Conservation (phyloP, 176 grass and related monocot genomes). For the Aegilops bicornis region DNA sequence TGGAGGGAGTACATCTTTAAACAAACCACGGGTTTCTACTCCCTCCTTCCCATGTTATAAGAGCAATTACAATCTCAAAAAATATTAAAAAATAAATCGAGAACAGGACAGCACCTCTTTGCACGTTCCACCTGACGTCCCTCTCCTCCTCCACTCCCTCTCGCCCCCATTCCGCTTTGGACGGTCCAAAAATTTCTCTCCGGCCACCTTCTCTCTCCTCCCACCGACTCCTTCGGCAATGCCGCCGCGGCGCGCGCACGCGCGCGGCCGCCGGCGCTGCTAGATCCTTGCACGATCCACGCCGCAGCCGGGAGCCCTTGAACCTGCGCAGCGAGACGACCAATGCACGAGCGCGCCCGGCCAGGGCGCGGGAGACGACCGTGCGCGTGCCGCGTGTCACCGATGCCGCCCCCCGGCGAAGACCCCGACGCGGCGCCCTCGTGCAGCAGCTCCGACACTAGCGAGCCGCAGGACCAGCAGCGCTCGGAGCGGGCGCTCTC, state of each 20-base stretch:
- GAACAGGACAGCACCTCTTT: slow-evolving; percentile 20
- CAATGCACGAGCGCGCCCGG: slow-evolving; percentile 44
- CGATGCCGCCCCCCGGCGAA: slow-evolving; percentile 45
- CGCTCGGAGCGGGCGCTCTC: slow-evolving; percentile 47
- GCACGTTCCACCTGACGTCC: slow-evolving; percentile 33
- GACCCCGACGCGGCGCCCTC: slow-evolving; percentile 47
- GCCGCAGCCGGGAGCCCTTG: slow-evolving; percentile 8
- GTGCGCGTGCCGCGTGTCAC: slow-evolving; percentile 53
- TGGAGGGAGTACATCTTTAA: no score
- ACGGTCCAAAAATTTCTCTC: slow-evolving; percentile 39
- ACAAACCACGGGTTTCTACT: no score
- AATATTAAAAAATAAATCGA: background rate
- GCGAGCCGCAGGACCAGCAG: background rate
- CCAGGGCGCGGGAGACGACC: slow-evolving; percentile 29
- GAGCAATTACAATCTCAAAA: background rate
- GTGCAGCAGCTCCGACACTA: slow-evolving; percentile 28
- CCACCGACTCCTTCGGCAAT: slow-evolving; percentile 45
- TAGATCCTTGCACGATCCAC: slow-evolving; percentile 29
- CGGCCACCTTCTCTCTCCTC: slow-evolving; percentile 21
- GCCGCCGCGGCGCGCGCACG: slow-evolving; percentile 49
- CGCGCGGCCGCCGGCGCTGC: slow-evolving; percentile 41
- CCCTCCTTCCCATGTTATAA: no score
- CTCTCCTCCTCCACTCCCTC: slow-evolving; percentile 27
- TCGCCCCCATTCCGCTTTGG: slow-evolving; percentile 2
- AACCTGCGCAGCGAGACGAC: slow-evolving; percentile 35